Evolutionary conservation across 2,329 filamentous ascomycete species (phyloP), one percentile per base, ranked within the genome.

Genomic region (Capronia americana): DNA sequence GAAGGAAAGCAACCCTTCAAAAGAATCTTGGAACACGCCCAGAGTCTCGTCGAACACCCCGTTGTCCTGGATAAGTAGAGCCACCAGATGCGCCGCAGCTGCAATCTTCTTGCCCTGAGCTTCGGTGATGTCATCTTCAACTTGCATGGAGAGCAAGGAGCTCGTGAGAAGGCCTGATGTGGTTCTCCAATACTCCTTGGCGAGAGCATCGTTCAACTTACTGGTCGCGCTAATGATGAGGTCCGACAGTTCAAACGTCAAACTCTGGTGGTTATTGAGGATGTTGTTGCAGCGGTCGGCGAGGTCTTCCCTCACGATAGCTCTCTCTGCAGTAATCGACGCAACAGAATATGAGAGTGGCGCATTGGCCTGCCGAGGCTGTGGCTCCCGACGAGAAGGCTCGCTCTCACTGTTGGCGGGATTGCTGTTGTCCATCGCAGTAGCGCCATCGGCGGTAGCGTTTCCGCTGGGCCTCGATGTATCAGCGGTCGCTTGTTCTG

Each of bases 211-310:
- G 74, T 75, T 86, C 71, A 80, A 90, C 74, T 87, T 89, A 32
- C 83, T 80, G 8, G 87, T 86, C 26, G 92, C 89, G 3, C 90
- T 88, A 44, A 86, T 86, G 62, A 99, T 93, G 23, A 99, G 83
- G 73, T 97, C 93, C 0, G 93, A 88, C 55, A 99, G 84, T 74
- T 98, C 94, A 73, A 97, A 95, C 0, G 95, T 96, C 11, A 94
- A 88, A 71, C 92, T 89, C 14, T 93, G 90, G 72, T 98, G 93
- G 44, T 90, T 89, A 76, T 94, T 91, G 61, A 99, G 88, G 38
- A 98, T 88, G 73, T 97, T 93, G 24, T 99, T 83, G 70, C 92
- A 96, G 65, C 92, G 90, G 73, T 97, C 93, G 66, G 98, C 93
- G 62, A 98, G 80, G 63, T 92, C 89, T 23, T 87, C 84, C 46